Base-by-base conservation (phyloP, 2,329 filamentous ascomycete genomes). In the Fonsecaea multimorphosa region DNA sequence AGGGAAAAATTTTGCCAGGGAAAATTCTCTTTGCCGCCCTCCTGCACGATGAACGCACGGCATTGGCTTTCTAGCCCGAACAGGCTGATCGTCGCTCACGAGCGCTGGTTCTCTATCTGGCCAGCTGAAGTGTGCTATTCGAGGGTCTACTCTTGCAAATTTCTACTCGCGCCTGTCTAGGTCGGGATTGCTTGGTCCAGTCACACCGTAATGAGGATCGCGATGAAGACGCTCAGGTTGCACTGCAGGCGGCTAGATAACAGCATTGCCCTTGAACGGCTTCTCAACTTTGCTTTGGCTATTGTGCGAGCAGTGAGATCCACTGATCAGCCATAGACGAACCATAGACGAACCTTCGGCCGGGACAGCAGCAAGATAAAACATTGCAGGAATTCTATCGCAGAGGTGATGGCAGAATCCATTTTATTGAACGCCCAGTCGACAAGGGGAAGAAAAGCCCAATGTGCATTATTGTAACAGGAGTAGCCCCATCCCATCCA, bases 401-500 rank as follows among this genome's bases (percentile, higher is more conserved):
- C 19, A 49, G 22, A 24, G 12, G 3, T 27, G 19, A 49, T 27
- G 44, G 44, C 44, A 49, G 22, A 49, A 24, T 49, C 44, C 44
- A 49, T 49, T 60, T 60, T 46, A 60, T 24, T 53, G 58, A 60
- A 60, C 58, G 58, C 58, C 58, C 6, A 24, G 22, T 22, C 32
- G 44, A 29, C 24, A 60, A 40, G 19, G 34, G 55, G 44, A 31
- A 38, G 29, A 36, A 44, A 31, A 38, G 49, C 32, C 46, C 52
- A 60, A 57, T 61, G 64, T 29, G 65, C 66, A 69, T 69, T 69
- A 67, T 67, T 69, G 67, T 65, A 67, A 67, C 67, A 69, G 27
- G 58, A 61, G 62, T 66, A 67, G 63, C 56, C 63, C 53, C 59
- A n/a, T 61, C 52, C 59, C 22, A 54, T 54, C 59, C 34, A 46